These are phyloP conservation scores for Sphaerulina musiva DNA, from an alignment of 2,329 filamentous ascomycete species.

Conservation along the genomic window DNA sequence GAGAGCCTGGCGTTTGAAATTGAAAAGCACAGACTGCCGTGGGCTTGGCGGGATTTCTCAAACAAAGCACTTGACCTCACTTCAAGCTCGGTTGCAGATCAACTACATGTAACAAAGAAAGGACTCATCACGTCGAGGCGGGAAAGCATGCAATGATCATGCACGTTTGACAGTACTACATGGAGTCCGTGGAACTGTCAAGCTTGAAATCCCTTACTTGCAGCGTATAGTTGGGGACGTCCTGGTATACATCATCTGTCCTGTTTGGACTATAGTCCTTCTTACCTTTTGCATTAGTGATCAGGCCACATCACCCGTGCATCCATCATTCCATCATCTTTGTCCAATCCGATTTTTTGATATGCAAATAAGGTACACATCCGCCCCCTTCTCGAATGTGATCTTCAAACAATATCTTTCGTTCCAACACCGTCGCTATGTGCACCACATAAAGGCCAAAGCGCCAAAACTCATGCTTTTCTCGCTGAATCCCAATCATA, in stretches of 20 bases:
- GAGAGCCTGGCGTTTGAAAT: not conserved
- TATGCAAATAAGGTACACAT: not conserved
- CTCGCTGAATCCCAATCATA: slow-evolving; percentile 13
- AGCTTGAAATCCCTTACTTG: not conserved
- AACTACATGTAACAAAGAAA: not conserved
- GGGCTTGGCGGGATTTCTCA: no score
- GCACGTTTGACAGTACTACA: not conserved
- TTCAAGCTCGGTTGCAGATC: not conserved
- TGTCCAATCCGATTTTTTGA: not conserved
- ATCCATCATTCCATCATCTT: not conserved
- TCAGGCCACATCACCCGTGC: no score
- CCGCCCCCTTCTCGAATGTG: not conserved
- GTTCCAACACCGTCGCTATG: slow-evolving; percentile 16
- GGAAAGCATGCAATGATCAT: not conserved
- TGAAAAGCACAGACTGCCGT: not conserved
- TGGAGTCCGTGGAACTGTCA: not conserved
- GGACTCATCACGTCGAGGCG: not conserved
- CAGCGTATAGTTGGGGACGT: not conserved
- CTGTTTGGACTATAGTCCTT: not conserved
- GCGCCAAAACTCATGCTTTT: slow-evolving; percentile 4
- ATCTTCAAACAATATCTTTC: not conserved
- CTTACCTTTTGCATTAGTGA: no score
- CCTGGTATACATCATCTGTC: not conserved
- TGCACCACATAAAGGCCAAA: not conserved
- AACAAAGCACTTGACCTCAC: not conserved